Percentiles rank a stretch among this genome's conserved stretches.
phyloP scores from a whole-genome alignment of 805 yeast species.

The Priceomyces castillae region DNA sequence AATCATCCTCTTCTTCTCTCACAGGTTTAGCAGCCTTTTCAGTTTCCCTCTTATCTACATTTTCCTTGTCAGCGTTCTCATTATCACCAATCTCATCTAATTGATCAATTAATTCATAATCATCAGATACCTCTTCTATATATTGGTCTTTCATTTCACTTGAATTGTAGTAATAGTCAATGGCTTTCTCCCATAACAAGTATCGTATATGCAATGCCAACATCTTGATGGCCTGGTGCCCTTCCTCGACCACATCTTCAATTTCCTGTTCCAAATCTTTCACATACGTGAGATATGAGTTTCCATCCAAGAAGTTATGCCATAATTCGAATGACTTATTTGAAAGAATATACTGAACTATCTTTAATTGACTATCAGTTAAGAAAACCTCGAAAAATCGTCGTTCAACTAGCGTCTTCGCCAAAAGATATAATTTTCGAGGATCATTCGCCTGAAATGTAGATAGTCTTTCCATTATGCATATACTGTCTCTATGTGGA shows the following conservation, averaged over 20 bases:
- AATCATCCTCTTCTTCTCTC: conserved; percentile 40
- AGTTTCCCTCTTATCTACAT: neutral
- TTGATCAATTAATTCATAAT: conserved; percentile 33
- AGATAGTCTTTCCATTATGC: conserved; percentile 34
- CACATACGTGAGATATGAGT: conserved; percentile 22
- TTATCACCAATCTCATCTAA: conserved; percentile 26
- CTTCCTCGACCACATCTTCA: conserved; percentile 46
- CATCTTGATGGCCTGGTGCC: conserved; percentile 24
- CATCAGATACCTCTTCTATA: conserved; percentile 33
- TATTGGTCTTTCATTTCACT: conserved; percentile 19
- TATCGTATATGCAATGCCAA: conserved; percentile 65
- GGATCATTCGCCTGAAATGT: conserved; percentile 36
- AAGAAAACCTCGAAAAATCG: conserved; percentile 36
- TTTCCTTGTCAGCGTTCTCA: conserved; percentile 10
- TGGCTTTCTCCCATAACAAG: conserved; percentile 69
- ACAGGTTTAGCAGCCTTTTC: conserved; percentile 10
- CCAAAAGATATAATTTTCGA: conserved; percentile 31
- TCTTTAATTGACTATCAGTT: conserved; percentile 33
- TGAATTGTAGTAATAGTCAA: conserved; percentile 43
- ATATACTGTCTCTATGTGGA: neutral
- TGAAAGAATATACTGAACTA: conserved; percentile 28
- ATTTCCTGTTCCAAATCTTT: conserved; percentile 34
- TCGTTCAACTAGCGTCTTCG: conserved; percentile 29
- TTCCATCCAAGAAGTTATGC: conserved; percentile 39
- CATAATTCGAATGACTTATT: conserved; percentile 31